These are phyloP conservation scores for Puccinia triticina DNA, from an alignment of 1,284 basidiomycete genomes.

Conservation along the genomic window DNA sequence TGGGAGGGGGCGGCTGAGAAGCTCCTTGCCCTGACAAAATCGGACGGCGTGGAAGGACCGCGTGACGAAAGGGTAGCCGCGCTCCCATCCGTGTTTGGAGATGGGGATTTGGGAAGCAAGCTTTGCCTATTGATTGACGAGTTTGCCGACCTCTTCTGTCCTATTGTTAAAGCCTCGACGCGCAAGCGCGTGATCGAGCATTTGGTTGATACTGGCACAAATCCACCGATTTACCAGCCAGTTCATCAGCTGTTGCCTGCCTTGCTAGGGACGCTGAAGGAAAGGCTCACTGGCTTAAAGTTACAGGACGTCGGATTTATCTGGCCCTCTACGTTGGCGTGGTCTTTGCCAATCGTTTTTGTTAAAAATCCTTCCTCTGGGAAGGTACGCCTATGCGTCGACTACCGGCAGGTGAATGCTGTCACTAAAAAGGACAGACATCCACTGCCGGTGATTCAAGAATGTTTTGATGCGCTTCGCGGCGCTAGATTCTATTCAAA, in stretches of 20 bases:
- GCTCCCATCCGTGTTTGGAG: background rate
- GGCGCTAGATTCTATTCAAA: no score
- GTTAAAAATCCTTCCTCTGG: background rate
- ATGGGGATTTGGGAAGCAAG: background rate
- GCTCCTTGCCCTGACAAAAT: no score
- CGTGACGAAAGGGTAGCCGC: background rate
- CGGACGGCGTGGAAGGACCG: no score
- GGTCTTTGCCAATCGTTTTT: conserved; percentile 5
- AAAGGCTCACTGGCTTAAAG: background rate
- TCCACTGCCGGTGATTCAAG: no score
- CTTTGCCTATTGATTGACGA: background rate
- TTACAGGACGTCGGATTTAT: conserved; percentile 1
- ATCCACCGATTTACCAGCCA: background rate
- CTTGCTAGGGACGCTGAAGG: background rate
- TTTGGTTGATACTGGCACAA: background rate
- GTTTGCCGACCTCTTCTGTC: background rate
- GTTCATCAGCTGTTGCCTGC: background rate
- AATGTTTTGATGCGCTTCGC: no score
- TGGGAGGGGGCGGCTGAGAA: no score
- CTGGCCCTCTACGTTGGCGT: background rate
- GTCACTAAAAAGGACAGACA: no score
- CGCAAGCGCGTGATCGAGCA: background rate
- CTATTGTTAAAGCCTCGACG: background rate
- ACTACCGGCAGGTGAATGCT: no score
- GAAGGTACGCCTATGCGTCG: no score